Conservation (phyloP, 192 early-diverging fungal species). For the Backusella tuberculispora region DNA sequence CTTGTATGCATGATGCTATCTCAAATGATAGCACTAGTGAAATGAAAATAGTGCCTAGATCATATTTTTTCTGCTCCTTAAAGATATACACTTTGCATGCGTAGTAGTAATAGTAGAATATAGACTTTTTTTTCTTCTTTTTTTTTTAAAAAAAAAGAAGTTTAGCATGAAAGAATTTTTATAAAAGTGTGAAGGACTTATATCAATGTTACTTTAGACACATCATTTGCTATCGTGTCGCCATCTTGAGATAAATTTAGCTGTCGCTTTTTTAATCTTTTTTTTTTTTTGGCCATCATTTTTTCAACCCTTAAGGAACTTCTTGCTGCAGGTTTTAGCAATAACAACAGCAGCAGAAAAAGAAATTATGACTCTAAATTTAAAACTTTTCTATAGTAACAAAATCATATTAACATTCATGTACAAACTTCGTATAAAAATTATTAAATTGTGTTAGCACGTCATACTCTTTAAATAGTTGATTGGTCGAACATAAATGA, state of each 20-base stretch:
- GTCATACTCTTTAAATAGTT: too few species aligned
- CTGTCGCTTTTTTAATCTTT: background rate
- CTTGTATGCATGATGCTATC: conserved; percentile 9
- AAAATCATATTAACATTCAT: background rate
- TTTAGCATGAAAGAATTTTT: background rate
- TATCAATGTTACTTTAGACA: background rate
- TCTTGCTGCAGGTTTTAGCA: conserved; percentile 1
- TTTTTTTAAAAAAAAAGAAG: too few species aligned
- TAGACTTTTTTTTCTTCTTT: too few species aligned
- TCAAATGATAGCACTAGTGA: background rate
- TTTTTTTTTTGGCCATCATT: background rate
- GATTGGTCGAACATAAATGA: too few species aligned
- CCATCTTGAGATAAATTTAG: background rate
- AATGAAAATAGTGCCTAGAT: background rate
- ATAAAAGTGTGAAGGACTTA: background rate
- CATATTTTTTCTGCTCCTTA: background rate
- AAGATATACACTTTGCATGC: conserved; percentile 2
- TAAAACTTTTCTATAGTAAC: background rate
- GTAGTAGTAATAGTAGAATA: background rate
- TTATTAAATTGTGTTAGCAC: too few species aligned
- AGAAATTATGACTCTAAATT: background rate
- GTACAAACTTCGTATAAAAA: too few species aligned
- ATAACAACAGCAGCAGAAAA: background rate
- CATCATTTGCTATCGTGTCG: background rate
- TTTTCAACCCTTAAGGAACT: background rate